These are phyloP conservation scores for Cadophora gregata DNA, from an alignment of 2,329 filamentous ascomycete species.

Conservation along the genomic window DNA sequence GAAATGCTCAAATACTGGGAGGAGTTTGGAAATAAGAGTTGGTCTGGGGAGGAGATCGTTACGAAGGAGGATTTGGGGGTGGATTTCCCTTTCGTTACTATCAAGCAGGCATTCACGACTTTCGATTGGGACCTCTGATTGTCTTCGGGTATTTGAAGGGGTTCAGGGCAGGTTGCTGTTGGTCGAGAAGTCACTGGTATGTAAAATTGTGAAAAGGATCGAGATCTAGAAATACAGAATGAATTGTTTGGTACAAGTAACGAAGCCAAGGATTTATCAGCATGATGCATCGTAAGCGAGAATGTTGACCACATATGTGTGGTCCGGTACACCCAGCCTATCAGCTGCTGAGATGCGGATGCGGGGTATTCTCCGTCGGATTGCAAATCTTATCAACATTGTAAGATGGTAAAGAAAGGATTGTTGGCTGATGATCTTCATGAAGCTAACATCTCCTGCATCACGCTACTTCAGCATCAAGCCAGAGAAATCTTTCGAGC, in stretches of 20 bases:
- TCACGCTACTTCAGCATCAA: not conserved
- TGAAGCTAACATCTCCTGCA: not conserved
- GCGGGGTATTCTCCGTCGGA: not conserved
- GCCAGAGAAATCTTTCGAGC: not conserved
- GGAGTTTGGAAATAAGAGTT: slow-evolving; percentile 38
- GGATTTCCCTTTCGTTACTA: slow-evolving; percentile 7
- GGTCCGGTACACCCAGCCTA: not conserved
- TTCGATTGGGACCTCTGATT: slow-evolving; percentile 22
- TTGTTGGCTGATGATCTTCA: not conserved
- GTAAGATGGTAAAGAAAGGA: not conserved
- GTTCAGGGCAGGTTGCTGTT: not conserved
- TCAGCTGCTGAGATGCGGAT: not conserved
- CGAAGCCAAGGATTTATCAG: not conserved
- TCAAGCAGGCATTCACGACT: slow-evolving; percentile 23
- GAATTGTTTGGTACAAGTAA: not conserved
- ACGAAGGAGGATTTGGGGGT: slow-evolving; percentile 41
- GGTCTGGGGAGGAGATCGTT: slow-evolving; percentile 39
- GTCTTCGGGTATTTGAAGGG: too few relatives aligned
- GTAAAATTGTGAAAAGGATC: not conserved
- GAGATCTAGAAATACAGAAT: not conserved
- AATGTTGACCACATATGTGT: not conserved
- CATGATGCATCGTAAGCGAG: not conserved
- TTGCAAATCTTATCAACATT: not conserved
- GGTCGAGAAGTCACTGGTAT: not conserved
- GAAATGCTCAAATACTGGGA: slow-evolving; percentile 41